Conservation (phyloP, 805 yeast species). For the Nakazawaea ernobii region DNA sequence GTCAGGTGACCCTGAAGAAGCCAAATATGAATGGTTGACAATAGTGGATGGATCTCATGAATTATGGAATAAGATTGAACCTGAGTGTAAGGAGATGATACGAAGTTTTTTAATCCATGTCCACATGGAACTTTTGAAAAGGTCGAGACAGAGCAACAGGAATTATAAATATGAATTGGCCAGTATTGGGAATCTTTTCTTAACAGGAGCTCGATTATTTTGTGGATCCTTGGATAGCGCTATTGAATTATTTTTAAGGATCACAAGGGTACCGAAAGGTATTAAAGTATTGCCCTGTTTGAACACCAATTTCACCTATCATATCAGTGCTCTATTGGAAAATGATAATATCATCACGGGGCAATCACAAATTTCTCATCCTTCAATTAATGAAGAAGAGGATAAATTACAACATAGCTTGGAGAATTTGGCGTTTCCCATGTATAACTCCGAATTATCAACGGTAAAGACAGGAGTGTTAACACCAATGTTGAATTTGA, state of each 20-base stretch:
- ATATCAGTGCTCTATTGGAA: conserved; percentile 68
- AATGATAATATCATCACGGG: conserved; percentile 79
- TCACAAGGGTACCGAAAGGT: conserved; percentile 50
- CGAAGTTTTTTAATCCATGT: conserved; percentile 75
- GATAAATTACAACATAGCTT: conserved; percentile 6
- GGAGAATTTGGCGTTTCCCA: conserved; percentile 22
- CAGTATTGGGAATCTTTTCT: conserved; percentile 76
- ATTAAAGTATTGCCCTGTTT: conserved; percentile 71
- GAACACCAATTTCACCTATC: conserved; percentile 80
- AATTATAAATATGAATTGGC: conserved; percentile 74
- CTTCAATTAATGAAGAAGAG: conserved; percentile 28
- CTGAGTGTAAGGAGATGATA: conserved; percentile 63
- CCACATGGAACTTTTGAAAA: conserved; percentile 68
- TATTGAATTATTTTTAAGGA: conserved; percentile 63
- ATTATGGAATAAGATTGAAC: conserved; percentile 57
- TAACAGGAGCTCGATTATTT: conserved; percentile 77
- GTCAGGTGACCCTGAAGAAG: conserved; percentile 39
- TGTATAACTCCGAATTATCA: conserved; percentile 15
- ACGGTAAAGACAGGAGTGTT: conserved; percentile 14
- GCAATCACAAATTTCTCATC: conserved; percentile 92
- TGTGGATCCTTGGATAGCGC: conserved; percentile 84
- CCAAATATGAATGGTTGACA: conserved; percentile 67
- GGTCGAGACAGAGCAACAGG: conserved; percentile 48
- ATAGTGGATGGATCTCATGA: conserved; percentile 76
- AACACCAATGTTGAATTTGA: conserved; percentile 3